Conservation (phyloP, 1,284 basidiomycete species). For the Ceratobasidium sp. region DNA sequence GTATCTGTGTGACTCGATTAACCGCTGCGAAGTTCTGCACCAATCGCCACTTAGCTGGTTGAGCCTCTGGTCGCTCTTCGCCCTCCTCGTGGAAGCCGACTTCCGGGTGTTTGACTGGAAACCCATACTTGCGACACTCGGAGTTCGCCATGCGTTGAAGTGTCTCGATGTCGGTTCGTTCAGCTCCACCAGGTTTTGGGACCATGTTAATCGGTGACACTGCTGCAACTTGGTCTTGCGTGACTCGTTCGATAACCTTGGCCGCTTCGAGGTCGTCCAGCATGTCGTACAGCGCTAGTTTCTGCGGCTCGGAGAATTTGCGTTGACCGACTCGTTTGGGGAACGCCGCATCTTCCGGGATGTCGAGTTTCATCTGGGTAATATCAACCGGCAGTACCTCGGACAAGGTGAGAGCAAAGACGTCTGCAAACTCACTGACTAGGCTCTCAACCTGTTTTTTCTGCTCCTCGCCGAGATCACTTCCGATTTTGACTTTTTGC, state of each 20-base stretch:
- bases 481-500: conserved; percentile 41
- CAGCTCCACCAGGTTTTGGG: conserved; percentile 43
- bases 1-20: conserved; percentile 46
- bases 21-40: conserved; percentile 45
- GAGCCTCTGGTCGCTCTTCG: background rate
- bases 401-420: conserved; percentile 42
- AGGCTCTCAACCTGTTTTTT: conserved; percentile 26
- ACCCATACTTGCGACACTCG: conserved; percentile 35
- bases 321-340: conserved; percentile 6
- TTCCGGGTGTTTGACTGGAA: conserved; percentile 15
- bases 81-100: background rate
- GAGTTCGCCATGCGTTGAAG: conserved; percentile 39
- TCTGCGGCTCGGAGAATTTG: conserved; percentile 2
- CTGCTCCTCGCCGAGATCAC: conserved; percentile 21
- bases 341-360: background rate
- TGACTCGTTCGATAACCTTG: background rate
- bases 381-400: conserved; percentile 41
- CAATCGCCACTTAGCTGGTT: conserved; percentile 44
- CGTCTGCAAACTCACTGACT: conserved; percentile 41
- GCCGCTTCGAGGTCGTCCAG: conserved; percentile 11
- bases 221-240: conserved; percentile 1
- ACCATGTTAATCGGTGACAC: conserved; percentile 47
- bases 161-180: background rate
- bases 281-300: background rate
- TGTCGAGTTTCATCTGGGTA: conserved; percentile 8